Base-by-base conservation (phyloP, 306 rosid genomes). In the Pyrus bretschneideri region DNA sequence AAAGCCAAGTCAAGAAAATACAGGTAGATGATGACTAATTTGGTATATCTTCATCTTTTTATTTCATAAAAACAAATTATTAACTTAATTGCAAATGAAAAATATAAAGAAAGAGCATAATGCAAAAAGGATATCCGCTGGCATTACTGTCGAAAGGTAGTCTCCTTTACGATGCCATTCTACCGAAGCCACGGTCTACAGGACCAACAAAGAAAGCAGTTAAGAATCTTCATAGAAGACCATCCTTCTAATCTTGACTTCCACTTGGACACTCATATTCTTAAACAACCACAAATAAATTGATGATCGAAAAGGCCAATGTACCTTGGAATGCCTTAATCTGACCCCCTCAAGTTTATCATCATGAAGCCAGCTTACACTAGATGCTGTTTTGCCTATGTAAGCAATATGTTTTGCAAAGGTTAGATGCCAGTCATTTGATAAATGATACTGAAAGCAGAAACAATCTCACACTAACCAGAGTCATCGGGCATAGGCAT, bases 111-210 rank as follows among this genome's bases (percentile, higher is more conserved):
- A 35, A n/a, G 17, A 72, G 55, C 38, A 57, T 35, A 25, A 59
- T 58, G 18, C 23, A 67, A 55, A 82, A 81, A 92, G 98, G 98
- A 95, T 95, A 95, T 95, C 98, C 63, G 96, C 87, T 73, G 97
- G 97, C 89, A 90, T 82, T 71, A 95, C 92, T 72, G 96, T 88
- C 22, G 98, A 95, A 82, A 92, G 84, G 85, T 95, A 95, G 83
- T 95, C 98, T 69, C 98, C 98, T 82, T 86, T 92, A 52, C 96
- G 89, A 81, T 95, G 98, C 97, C 98, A 95, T 77, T 95, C 97
- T 35, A 95, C 89, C 13, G 92, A 77, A 83, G 93, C 55, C 21
- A 92, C 97, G 51, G 96, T 79, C 98, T 95, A 88, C 92, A 86
- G 69, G 78, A 73, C 72, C 46, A 81, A 61, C 67, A 72, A 70